Evolutionary conservation across 2,329 filamentous ascomycete species (phyloP), one percentile per base, ranked within the genome.

Genomic region (Trichoderma arundinaceum): DNA sequence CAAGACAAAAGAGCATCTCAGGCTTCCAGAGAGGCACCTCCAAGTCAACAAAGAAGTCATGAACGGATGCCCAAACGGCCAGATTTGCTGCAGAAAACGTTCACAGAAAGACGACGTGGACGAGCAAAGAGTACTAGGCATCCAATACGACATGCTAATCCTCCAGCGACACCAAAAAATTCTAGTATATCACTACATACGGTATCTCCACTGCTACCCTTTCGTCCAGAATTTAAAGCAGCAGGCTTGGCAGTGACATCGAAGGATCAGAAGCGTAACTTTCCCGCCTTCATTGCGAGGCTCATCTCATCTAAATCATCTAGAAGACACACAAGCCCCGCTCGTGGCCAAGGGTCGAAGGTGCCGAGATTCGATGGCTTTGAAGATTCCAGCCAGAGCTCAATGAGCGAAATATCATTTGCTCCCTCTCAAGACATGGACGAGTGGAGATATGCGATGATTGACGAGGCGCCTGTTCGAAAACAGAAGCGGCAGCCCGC

Each of bases 241-340:
- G 84, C 83, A 62, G 84, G 85, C 1, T 77, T 88, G 57, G 84
- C 85, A 1, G 81, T 88, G 1, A 87, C 86, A 10, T 86, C 85
- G 41, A 74, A 74, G 52, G 68, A 77, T 68, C 66, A 85, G 81
- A 69, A 81, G 80, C 73, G 77, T 66, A 19, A 70, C 46, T 59
- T 71, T 49, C 49, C 72, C 65, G 43, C 59, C 43, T 67, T 72
- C 59, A 69, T 67, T 33, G 49, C 67, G 46, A 67, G 66, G 58
- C 58, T 68, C 35, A 65, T 66, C 6, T 68, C 63, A 17, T 41
- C 56, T 7, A 68, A 68, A 61, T 54, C 60, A 17, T 39, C 63
- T 12, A 66, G 53, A 19, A 62, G 51, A 28, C 66, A 56, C 17
- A 49, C 48, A 8, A 49, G 53, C 4, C 38, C 13, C 10, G 17